Evolutionary conservation across 331 rosid genomes (phyloP), one percentile per base, ranked within the genome.

Genomic region (Malus hybrid): DNA sequence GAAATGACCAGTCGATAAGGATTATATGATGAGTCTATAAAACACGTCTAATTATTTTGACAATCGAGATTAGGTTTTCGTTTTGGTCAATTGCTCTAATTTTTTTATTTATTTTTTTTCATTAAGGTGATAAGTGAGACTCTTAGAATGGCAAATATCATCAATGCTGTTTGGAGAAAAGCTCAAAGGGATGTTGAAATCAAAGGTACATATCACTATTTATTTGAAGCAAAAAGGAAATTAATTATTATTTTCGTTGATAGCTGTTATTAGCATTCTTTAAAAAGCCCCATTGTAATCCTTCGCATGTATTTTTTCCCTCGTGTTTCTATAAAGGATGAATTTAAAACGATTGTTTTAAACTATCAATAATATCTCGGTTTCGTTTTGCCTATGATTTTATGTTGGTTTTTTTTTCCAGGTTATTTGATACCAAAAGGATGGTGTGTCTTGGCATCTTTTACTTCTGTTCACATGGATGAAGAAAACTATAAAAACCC

Each of bases 131-230:
- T 93, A 12, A 90, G 86, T 76, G 98, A 93, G 84, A 93, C 97
- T 53, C 91, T 93, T 60, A 86, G 98, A 90, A 80, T 93, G 89
- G 90, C 95, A 69, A 90, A 93, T 72, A 93, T 93, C 65, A 85
- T 93, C 79, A 93, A 93, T 75, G 98, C 86, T 13, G 81, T 93
- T 60, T 93, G 98, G 98, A 90, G 98, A 68, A 93, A 85, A 87
- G 90, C 97, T 71, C 79, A 75, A 46, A 81, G 84, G 79, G 95
- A 93, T 42, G 90, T 93, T 11, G 82, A 90, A 80, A 87, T 93
- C 81, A 84, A 89, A 85, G 97, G 93, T 86, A 6, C n/a, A 52
- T 66, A 34, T 60, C 10, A 26, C 6, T 72, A 22, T 42, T 46
- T 44, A 2, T 11, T 19, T 20, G 10, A 34, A 66, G 22, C 20